phyloP scores from a whole-genome alignment of 139 green algal genomes.

The Micractinium conductrix region DNA sequence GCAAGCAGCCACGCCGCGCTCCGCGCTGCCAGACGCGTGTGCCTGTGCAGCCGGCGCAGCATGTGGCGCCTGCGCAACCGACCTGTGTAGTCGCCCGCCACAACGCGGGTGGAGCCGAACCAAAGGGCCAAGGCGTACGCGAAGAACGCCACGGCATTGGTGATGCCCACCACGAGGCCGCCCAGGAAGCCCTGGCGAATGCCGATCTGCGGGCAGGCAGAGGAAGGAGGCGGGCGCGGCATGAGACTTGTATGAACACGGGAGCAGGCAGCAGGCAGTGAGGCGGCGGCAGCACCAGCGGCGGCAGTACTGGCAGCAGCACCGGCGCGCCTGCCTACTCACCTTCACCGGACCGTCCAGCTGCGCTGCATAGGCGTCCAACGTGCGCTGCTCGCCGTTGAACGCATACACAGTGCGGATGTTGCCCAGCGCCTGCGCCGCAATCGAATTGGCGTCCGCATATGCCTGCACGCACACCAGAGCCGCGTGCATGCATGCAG shows the following conservation, averaged over 20 bases:
- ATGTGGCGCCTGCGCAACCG: background rate
- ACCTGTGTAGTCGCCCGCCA: slow-evolving; percentile 60
- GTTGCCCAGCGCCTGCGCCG: slow-evolving; percentile 70
- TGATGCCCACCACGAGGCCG: slow-evolving; percentile 53
- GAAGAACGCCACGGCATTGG: slow-evolving; percentile 43
- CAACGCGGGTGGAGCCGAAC: slow-evolving; percentile 72
- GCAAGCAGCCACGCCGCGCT: no score
- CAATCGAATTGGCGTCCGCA: slow-evolving; percentile 68
- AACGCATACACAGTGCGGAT: slow-evolving; percentile 83
- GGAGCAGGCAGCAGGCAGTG: background rate
- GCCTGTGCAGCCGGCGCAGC: background rate
- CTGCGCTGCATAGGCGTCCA: slow-evolving; percentile 55
- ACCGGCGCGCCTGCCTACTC: background rate
- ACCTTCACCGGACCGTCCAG: slow-evolving; percentile 56
- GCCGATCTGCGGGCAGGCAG: slow-evolving; percentile 24
- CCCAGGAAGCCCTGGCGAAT: slow-evolving; percentile 46
- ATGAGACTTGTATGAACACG: no score
- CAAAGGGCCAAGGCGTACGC: slow-evolving; percentile 78
- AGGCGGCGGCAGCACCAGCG: background rate
- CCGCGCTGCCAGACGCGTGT: no score
- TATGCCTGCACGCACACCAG: background rate
- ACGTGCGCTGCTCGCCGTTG: slow-evolving; percentile 59
- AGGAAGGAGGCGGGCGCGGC: background rate
- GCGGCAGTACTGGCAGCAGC: background rate
- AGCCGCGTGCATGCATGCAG: no score